These are phyloP conservation scores for Nicotiana noctiflora DNA, from an alignment of 257 asterid species.

Conservation along the genomic window DNA sequence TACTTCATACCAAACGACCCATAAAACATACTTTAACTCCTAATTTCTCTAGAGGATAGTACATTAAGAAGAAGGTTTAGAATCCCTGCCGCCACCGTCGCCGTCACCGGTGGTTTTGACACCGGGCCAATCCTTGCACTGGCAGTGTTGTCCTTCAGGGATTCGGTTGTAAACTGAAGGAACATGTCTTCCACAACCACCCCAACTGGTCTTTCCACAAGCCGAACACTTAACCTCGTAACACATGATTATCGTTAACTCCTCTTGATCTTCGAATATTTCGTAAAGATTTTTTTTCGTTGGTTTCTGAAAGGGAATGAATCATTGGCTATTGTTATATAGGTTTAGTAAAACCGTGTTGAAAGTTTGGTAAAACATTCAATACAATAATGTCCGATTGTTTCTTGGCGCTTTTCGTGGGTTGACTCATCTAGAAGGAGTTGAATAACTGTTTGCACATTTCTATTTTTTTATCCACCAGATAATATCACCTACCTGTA, in stretches of 20 bases:
- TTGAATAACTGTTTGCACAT: background rate
- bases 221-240: constrained; percentile 35
- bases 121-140: constrained; percentile 26
- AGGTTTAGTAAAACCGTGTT: background rate
- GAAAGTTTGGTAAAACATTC: background rate
- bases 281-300: background rate
- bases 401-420: background rate
- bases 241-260: constrained; percentile 24
- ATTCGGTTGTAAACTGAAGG: no score
- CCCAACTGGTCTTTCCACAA: no score
- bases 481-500: no score
- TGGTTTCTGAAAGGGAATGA: background rate
- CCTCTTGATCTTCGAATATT: no score
- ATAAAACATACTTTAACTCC: background rate
- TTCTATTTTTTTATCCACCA: no score
- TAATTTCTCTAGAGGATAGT: constrained; percentile 24
- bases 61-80: constrained; percentile 25
- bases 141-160: no score
- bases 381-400: background rate
- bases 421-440: background rate
- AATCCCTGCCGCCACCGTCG: background rate
- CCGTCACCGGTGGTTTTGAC: constrained; percentile 21
- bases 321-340: background rate
- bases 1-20: no score
- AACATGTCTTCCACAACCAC: constrained; percentile 21